Percentiles rank a stretch among this genome's conserved stretches.
These are phyloP conservation scores for Phylloporus rhodoxanthus DNA, from an alignment of 768 basidiomycete genomes.

Conservation along the genomic window DNA sequence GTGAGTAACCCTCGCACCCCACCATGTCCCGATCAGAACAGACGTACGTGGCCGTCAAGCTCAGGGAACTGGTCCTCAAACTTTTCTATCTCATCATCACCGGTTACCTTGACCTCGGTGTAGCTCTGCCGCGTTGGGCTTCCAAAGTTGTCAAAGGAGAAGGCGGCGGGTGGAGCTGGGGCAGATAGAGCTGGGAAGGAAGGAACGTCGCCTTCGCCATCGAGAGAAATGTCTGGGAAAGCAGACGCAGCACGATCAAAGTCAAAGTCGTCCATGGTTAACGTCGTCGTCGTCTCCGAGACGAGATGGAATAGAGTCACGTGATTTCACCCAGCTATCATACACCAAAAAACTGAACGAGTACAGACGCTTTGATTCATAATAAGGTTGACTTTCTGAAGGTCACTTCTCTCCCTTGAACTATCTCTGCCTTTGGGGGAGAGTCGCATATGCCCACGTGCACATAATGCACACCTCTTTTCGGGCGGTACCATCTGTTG, in stretches of 20 bases:
- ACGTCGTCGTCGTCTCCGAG: background rate
- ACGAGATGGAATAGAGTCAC: slow-evolving; percentile 1
- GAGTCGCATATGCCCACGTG: background rate
- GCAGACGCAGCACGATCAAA: slow-evolving; percentile 76
- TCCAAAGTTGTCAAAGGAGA: slow-evolving; percentile 66
- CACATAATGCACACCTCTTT: background rate
- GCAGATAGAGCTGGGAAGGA: slow-evolving; percentile 31
- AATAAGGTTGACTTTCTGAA: background rate
- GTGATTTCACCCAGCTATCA: background rate
- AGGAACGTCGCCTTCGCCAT: slow-evolving; percentile 55
- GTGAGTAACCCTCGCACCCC: slow-evolving; percentile 11
- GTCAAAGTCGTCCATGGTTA: slow-evolving; percentile 51
- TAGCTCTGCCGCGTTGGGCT: slow-evolving; percentile 35
- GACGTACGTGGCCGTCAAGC: slow-evolving; percentile 47
- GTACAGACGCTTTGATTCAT: background rate
- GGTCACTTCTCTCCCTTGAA: background rate
- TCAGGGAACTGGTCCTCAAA: slow-evolving; percentile 86
- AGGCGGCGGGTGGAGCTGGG: slow-evolving; percentile 36
- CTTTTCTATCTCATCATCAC: slow-evolving; percentile 78
- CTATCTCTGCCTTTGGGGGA: background rate
- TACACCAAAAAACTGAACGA: background rate
- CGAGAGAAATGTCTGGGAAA: slow-evolving; percentile 80
- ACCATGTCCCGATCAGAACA: background rate
- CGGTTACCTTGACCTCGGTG: slow-evolving; percentile 72
- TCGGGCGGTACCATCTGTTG: background rate